Conservation (phyloP, 768 basidiomycete species). For the Xanthoconium purpureum region DNA sequence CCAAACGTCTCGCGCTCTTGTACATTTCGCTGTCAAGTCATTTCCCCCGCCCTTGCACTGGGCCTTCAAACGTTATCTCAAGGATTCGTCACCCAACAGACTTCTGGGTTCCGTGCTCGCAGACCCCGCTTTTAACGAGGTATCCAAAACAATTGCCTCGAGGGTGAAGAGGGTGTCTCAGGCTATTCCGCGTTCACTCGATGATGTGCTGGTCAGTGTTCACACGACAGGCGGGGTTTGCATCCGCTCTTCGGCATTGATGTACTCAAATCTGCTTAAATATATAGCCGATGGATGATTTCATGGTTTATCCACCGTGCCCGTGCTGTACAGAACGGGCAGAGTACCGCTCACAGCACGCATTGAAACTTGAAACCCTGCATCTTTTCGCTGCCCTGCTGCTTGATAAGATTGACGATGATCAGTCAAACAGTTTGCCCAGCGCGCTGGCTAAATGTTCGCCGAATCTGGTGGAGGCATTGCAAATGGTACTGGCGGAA, state of each 20-base stretch:
- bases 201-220: conserved; percentile 30
- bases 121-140: conserved; percentile 13
- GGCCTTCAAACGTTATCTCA: conserved; percentile 25
- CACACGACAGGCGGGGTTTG: conserved; percentile 13
- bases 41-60: conserved; percentile 7
- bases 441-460: conserved; percentile 6
- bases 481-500: conserved; percentile 25
- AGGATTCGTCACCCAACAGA: conserved; percentile 5
- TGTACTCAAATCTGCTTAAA: conserved; percentile 23
- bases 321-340: conserved; percentile 24
- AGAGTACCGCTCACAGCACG: conserved; percentile 29
- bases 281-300: conserved; percentile 51
- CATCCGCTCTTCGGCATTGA: conserved; percentile 7
- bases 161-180: conserved; percentile 13
- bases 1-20: conserved; percentile 19
- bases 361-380: conserved; percentile 39
- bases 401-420: conserved; percentile 32
- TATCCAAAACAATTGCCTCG: conserved; percentile 10
- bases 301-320: conserved; percentile 39
- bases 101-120: conserved; percentile 19
- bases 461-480: conserved; percentile 12
- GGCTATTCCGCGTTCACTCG: conserved; percentile 3
- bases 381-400: conserved; percentile 42
- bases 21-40: conserved; percentile 28
- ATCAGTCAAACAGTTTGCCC: neutral